phyloP scores from a whole-genome alignment of 2,329 filamentous ascomycete species.

The Cladosporium halotolerans region DNA sequence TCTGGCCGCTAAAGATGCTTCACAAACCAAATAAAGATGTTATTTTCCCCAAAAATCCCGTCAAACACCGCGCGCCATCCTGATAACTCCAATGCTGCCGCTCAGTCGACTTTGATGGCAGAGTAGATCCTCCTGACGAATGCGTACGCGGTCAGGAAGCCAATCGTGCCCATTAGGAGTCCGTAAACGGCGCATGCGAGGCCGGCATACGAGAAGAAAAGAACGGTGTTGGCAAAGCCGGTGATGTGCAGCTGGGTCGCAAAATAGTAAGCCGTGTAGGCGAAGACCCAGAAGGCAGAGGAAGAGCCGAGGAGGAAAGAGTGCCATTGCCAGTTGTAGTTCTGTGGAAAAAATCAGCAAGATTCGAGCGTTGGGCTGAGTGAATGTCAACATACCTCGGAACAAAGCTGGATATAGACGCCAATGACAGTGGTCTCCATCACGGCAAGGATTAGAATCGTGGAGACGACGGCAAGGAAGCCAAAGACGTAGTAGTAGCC shows the following conservation, averaged over 20 bases:
- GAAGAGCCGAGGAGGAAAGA: constrained; percentile 74
- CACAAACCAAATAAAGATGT: background rate
- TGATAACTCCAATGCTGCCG: background rate
- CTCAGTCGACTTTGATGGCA: constrained; percentile 33
- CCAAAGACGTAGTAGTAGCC: constrained; percentile 91
- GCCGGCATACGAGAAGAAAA: constrained; percentile 82
- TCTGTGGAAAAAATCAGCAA: constrained; percentile 38
- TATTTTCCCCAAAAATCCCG: background rate
- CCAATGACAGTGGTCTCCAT: constrained; percentile 78
- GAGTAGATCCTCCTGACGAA: constrained; percentile 79
- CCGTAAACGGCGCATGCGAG: constrained; percentile 77
- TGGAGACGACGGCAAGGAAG: constrained; percentile 68
- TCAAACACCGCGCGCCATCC: background rate
- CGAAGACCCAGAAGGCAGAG: constrained; percentile 73
- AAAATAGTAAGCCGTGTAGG: constrained; percentile 81
- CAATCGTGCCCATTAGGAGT: constrained; percentile 73
- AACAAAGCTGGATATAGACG: constrained; percentile 75
- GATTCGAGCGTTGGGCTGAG: background rate
- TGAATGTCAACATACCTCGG: constrained; percentile 50
- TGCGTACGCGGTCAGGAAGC: constrained; percentile 75
- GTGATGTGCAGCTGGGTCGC: constrained; percentile 71
- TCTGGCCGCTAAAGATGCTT: background rate
- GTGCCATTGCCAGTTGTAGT: constrained; percentile 91
- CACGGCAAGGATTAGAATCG: constrained; percentile 68
- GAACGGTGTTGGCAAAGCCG: constrained; percentile 69